Conservation (phyloP, 139 green algal species). For the Tetraselmis chui region DNA sequence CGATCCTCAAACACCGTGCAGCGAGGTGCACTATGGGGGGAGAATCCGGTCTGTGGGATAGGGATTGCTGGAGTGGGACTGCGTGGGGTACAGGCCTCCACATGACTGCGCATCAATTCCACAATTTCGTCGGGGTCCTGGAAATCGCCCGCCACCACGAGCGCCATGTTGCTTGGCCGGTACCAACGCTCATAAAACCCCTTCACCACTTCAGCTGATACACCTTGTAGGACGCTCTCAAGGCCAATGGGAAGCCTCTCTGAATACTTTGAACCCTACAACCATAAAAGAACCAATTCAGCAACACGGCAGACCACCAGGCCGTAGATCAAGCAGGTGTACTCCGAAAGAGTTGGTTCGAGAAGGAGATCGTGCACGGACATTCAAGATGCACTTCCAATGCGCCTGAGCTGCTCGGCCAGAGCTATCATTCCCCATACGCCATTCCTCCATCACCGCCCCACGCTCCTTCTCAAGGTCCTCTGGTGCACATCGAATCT, state of each 20-base stretch:
- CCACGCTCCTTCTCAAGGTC: conserved; percentile 82
- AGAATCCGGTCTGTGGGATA: conserved; percentile 7
- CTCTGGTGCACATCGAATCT: conserved; percentile 52
- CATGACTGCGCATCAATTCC: background rate
- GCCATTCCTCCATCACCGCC: conserved; percentile 83
- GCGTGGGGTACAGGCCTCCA: background rate
- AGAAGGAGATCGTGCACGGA: too few species aligned
- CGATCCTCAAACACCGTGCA: conserved; percentile 44
- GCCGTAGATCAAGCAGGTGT: too few species aligned
- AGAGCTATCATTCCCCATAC: conserved; percentile 44
- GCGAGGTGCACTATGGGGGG: conserved; percentile 25
- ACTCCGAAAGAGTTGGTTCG: too few species aligned
- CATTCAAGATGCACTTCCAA: conserved; percentile 75
- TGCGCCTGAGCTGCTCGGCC: conserved; percentile 66
- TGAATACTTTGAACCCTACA: conserved; percentile 46
- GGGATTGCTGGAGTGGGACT: background rate
- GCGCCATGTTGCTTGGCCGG: conserved; percentile 58
- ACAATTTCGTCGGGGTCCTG: background rate
- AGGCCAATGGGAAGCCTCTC: conserved; percentile 77
- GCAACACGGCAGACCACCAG: too few species aligned
- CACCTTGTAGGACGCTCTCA: conserved; percentile 59
- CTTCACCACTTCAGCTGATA: conserved; percentile 34
- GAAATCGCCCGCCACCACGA: conserved; percentile 73
- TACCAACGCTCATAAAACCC: conserved; percentile 81
- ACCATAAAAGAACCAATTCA: too few species aligned